Conservation (phyloP, 164 flowering plant genomes). For the Tinospora cordifolia region DNA sequence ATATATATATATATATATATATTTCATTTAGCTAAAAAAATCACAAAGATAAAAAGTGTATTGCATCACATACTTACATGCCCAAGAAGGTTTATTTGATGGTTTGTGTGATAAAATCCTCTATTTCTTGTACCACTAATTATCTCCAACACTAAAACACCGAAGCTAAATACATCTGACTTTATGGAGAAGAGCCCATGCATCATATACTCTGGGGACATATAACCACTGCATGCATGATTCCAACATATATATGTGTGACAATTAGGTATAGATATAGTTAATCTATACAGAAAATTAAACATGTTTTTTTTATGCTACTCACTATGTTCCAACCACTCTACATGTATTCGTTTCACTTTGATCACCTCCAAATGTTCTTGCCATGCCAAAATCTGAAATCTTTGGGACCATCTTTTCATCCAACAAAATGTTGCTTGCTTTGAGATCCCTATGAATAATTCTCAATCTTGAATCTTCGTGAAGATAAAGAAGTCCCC, state of each 20-base stretch:
- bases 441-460: background rate
- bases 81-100: slow-evolving; percentile 8
- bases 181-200: slow-evolving; percentile 9
- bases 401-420: slow-evolving; percentile 6
- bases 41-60: background rate
- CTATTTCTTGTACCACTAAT: slow-evolving; percentile 10
- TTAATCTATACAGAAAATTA: no score
- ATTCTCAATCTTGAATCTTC: no score
- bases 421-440: slow-evolving; percentile 8
- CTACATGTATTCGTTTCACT: slow-evolving; percentile 3
- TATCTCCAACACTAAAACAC: slow-evolving; percentile 7
- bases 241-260: no score
- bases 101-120: slow-evolving; percentile 10
- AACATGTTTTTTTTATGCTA: background rate
- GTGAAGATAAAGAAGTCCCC: no score
- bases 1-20: no score
- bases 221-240: slow-evolving; percentile 8
- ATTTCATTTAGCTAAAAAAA: background rate
- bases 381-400: slow-evolving; percentile 13
- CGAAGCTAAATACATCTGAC: slow-evolving; percentile 15
- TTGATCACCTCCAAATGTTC: slow-evolving; percentile 12
- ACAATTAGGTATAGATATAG: no score
- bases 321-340: slow-evolving; percentile 14
- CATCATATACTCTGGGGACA: slow-evolving; percentile 8
- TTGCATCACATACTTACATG: background rate